Evolutionary conservation across 495 filamentous ascomycete genomes (phyloP), one percentile per base, ranked within the genome.

Genomic region (Neurospora intermedia): DNA sequence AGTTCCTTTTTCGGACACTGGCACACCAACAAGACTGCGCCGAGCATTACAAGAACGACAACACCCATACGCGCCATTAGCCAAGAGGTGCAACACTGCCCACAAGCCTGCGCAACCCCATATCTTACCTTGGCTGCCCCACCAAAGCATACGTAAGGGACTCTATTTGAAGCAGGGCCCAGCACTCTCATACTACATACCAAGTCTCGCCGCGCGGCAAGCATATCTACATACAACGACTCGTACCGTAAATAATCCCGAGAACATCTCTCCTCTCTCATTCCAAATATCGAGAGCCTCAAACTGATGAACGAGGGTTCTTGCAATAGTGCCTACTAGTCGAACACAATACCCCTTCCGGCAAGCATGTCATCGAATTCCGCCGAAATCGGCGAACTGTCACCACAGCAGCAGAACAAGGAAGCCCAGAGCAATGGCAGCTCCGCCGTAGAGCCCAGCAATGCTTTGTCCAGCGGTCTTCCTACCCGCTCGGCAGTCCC

Each of bases 401-500:
- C 54, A 31, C 11, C 54, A 66, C 54, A 66, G 54, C 54, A 66
- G 54, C 54, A 66, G 27, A 66, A 18, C 54, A 66, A 66, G 27
- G 54, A 66, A 38, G 54, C 31, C 13, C 27, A 16, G 15, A 66
- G 54, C 54, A 66, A 66, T 66, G 27, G 18, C 70, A 76, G 72
- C 35, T 38, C 15, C 71, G 71, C 73, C 23, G 45, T 75, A 18
- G 69, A 74, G 18, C 48, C 77, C n/a, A 74, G 69, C n/a, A 35
- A 48, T 46, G 23, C 70, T 9, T 16, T 15, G 2, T 18, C 27
- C 54, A 66, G 23, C n/a, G 72, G 70, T 35, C 69, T 78, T 66
- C 74, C 77, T 43, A 71, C 77, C 31, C 76, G 73, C 43, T 23
- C 74, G 38, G 69, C 73, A 54, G 43, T 74, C 16, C 35, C 69